Conservation (phyloP, 176 grass and related monocot genomes). For the Paspalum vaginatum region DNA sequence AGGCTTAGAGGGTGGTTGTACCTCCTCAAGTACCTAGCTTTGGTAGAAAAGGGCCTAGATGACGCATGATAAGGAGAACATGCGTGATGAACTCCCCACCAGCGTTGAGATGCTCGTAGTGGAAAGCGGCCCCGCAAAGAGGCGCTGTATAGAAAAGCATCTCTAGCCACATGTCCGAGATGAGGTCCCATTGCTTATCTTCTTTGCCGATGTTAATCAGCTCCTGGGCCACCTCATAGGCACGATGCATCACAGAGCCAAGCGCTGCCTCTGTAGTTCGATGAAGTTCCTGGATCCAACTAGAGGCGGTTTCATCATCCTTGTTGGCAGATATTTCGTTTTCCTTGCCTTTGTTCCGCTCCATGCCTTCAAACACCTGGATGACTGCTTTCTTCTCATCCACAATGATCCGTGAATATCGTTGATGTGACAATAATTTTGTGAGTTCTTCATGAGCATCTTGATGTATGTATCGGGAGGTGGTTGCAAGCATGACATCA, state of each 20-base stretch:
- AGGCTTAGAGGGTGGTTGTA: no score
- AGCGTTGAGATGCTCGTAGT: neutral
- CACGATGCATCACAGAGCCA: neutral
- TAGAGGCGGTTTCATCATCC: no score
- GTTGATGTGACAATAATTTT: neutral
- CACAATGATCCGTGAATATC: neutral
- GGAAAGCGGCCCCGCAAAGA: neutral
- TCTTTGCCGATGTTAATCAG: neutral
- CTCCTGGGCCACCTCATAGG: neutral
- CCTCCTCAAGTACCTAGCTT: neutral
- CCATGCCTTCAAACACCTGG: neutral
- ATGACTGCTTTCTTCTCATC: neutral
- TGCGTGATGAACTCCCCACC: conserved; percentile 8
- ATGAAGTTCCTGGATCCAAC: neutral
- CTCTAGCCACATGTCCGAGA: neutral
- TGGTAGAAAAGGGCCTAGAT: neutral
- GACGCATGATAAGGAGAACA: neutral
- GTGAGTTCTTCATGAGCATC: neutral
- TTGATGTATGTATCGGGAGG: neutral
- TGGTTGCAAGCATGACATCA: neutral
- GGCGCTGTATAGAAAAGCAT: conserved; percentile 4
- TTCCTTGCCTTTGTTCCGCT: neutral
- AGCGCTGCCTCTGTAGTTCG: neutral
- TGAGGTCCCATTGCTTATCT: neutral
- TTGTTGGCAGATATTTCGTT: neutral